Evolutionary conservation across 2,329 filamentous ascomycete species (phyloP), one percentile per base, ranked within the genome.

Genomic region (Fonsecaea multimorphosa): DNA sequence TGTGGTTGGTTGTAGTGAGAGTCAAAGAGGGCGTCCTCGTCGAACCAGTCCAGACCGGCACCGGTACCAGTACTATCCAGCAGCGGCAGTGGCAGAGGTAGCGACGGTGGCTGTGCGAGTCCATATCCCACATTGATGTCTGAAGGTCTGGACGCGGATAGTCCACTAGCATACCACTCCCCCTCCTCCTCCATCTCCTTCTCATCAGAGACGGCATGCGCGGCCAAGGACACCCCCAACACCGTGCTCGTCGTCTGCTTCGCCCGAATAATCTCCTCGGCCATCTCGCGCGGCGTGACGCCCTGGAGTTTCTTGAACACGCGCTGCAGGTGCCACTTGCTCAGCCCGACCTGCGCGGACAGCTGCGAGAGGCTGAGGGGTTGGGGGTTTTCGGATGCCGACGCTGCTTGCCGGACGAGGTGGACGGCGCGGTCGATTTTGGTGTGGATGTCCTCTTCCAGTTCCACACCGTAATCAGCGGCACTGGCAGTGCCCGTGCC

Each of bases 221-320:
- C 32, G 11, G 32, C 32, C 32, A 4, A 4, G 3, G 29, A 4
- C 29, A 31, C 11, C 32, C 6, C 11, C 7, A 14, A 2, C 27
- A 5, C 16, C 11, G 27, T 31, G 2, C 14, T n/a, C 51, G 27
- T 11, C 24, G 6, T 9, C 51, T 11, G 14, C 12, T 49, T 46
- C 4, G 36, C 32, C 32, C 14, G 14, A 16, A 63, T 31, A 1
- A 64, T 58, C 11, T 32, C 14, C 40, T 66, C 68, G 2, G 58
- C 65, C 65, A 70, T 65, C 65, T 79, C 78, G 29, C 80, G 82
- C 2, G 84, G 84, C 55, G 84, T 85, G 22, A 83, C 70, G 31
- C 84, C 83, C 57, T 78, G 79, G 16, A 78, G 78, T 63, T 81
- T 81, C 72, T 85, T 86, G 71, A 86, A 86, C 36, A 84, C 79